Base-by-base conservation (phyloP, 345 rosid species). In the Arabis hirsuta region DNA sequence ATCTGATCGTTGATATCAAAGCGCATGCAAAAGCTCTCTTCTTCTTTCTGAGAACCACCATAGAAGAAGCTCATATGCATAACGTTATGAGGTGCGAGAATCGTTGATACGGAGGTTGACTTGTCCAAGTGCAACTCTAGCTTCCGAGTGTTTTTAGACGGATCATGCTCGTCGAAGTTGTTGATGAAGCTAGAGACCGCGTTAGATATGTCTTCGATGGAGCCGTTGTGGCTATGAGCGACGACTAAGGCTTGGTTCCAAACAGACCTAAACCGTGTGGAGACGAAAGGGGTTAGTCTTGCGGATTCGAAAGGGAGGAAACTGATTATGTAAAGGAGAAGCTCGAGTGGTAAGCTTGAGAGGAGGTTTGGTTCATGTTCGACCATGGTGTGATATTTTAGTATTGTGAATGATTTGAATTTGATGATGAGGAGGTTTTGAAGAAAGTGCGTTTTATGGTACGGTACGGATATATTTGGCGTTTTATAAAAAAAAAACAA, bases 231-330 rank as follows among this genome's bases (percentile, higher is more conserved):
- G 38, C 80, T 79, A 12, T 78, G 79, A 19, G 57, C 57, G 5
- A 84, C 65, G 13, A 85, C 42, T 38, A 73, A 42, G 51, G 88
- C 74, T 50, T 73, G 65, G 70, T 41, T 80, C 93, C 93, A 88
- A 1, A 86, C 71, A 26, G 45, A 76, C 57, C 70, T 82, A 82
- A 85, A 88, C 50, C 83, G 46, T 12, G 62, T 78, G 4, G 91
- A 84, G 13, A 88, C 76, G 57, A 82, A 80, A 61, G 86, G 77
- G 10, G 79, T 81, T 60, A 86, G 87, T 53, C 76, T 81, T 16
- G 89, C 84, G 41, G 88, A 86, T 47, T 82, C 85, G n/a, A 84
- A 83, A 52, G 93, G 90, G 34, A 86, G 79, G 31, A 73, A 74
- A 55, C 81, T 81, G 27, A 86, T 82, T 64, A 88, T 82, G 73